phyloP scores from a whole-genome alignment of 805 yeast species.

The Candida pseudoglaebosa region DNA sequence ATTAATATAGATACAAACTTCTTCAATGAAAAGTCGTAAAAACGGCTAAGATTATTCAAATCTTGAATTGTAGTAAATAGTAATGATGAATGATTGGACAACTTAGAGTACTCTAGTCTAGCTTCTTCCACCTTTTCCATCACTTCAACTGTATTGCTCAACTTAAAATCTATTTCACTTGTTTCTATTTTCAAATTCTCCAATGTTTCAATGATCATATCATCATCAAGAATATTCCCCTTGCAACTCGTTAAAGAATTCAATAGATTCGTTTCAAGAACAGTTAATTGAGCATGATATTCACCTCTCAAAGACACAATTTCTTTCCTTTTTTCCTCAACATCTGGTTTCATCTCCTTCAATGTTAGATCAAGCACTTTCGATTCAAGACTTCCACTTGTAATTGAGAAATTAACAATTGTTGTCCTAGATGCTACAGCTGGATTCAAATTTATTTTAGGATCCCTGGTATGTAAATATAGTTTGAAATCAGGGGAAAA shows the following conservation, averaged over 20 bases:
- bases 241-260: constrained; percentile 51
- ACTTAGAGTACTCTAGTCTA: constrained; percentile 43
- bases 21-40: constrained; percentile 58
- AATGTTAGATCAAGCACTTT: constrained; percentile 59
- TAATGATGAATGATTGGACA: constrained; percentile 53
- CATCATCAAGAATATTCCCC: constrained; percentile 67
- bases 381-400: constrained; percentile 60
- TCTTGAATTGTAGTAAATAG: constrained; percentile 46
- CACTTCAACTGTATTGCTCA: constrained; percentile 51
- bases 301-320: constrained; percentile 55
- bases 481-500: constrained; percentile 61
- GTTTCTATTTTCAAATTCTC: constrained; percentile 67
- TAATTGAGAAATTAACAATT: constrained; percentile 67
- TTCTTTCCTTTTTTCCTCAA: constrained; percentile 54
- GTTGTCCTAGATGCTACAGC: constrained; percentile 62
- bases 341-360: constrained; percentile 56
- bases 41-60: constrained; percentile 34
- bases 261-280: constrained; percentile 58
- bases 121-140: constrained; percentile 51
- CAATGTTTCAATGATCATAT: constrained; percentile 52
- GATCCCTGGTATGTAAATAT: constrained; percentile 58
- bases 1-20: constrained; percentile 18
- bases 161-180: constrained; percentile 45
- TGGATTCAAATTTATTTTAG: constrained; percentile 42
- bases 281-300: constrained; percentile 49